A percentile compares a stretch with the other conserved stretches of the same genome.
Conservation (phyloP, 2,329 filamentous ascomycete species). For the Fusarium caatingaense region DNA sequence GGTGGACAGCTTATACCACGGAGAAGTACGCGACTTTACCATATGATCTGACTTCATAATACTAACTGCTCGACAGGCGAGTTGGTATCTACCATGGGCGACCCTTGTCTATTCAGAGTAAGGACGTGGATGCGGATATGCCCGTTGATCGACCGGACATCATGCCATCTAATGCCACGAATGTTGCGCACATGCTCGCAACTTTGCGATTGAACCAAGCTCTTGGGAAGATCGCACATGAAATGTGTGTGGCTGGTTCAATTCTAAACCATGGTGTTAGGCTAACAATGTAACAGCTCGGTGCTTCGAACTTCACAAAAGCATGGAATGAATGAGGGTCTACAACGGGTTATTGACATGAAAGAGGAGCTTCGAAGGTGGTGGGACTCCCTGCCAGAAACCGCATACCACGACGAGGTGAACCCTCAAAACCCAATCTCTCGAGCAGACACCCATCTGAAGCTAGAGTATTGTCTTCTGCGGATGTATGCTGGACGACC, state of each 20-base stretch:
- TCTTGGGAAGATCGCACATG: constrained; percentile 52
- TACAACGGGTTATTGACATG: constrained; percentile 51
- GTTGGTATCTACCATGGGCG: constrained; percentile 68
- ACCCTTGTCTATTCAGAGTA: constrained; percentile 63
- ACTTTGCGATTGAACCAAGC: constrained; percentile 53
- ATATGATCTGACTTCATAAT: background rate
- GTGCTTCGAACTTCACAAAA: constrained; percentile 50
- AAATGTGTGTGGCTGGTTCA: constrained; percentile 50
- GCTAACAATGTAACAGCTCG: constrained; percentile 45
- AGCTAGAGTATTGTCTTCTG: constrained; percentile 64
- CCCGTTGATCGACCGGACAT: constrained; percentile 60
- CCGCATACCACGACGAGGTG: constrained; percentile 52
- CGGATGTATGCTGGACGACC: constrained; percentile 65
- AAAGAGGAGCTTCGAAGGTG: constrained; percentile 53
- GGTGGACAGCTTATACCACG: constrained; percentile 68
- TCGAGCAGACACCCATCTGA: constrained; percentile 62
- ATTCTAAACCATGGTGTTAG: background rate
- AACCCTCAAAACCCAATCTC: constrained; percentile 55
- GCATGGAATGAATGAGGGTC: constrained; percentile 48
- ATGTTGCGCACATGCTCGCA: constrained; percentile 60
- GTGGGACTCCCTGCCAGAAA: constrained; percentile 53
- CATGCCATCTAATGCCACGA: constrained; percentile 55
- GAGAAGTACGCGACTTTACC: constrained; percentile 58
- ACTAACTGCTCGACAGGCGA: constrained; percentile 52
- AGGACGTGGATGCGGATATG: constrained; percentile 65